phyloP scores from a whole-genome alignment of 2,329 filamentous ascomycete genomes.

The Talaromyces amestolkiae region DNA sequence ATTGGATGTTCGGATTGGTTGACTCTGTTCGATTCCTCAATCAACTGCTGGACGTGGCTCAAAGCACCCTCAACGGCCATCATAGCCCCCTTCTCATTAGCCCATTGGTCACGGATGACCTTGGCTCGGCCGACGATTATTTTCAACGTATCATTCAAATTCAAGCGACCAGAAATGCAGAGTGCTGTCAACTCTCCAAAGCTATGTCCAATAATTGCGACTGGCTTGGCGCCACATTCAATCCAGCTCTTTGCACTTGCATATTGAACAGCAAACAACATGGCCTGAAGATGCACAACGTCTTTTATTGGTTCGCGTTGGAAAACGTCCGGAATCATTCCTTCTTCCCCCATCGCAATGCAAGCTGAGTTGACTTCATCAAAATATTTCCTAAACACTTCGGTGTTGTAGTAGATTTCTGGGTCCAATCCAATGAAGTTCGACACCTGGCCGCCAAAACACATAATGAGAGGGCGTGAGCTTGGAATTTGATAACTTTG shows the following conservation, averaged over 20 bases:
- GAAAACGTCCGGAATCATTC: background rate
- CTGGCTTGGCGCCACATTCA: constrained; percentile 34
- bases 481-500: background rate
- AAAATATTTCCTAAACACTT: background rate
- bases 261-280: constrained; percentile 41
- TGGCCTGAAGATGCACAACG: constrained; percentile 34
- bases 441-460: background rate
- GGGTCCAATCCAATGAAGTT: background rate
- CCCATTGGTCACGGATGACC: background rate
- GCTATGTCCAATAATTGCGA: constrained; percentile 38
- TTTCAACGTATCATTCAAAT: constrained; percentile 19
- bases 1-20: background rate
- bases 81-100: background rate
- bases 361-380: background rate
- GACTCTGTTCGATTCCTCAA: background rate
- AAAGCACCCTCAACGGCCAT: background rate
- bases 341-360: background rate
- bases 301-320: constrained; percentile 17
- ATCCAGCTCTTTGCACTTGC: constrained; percentile 39
- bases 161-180: constrained; percentile 31
- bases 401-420: background rate
- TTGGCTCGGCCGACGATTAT: background rate
- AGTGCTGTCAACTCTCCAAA: constrained; percentile 33
- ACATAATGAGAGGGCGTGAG: background rate
- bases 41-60: background rate